A percentile compares a stretch with the other conserved stretches of the same genome.
These are phyloP conservation scores for Immersiella caudata DNA, from an alignment of 495 filamentous ascomycete species.

Conservation along the genomic window DNA sequence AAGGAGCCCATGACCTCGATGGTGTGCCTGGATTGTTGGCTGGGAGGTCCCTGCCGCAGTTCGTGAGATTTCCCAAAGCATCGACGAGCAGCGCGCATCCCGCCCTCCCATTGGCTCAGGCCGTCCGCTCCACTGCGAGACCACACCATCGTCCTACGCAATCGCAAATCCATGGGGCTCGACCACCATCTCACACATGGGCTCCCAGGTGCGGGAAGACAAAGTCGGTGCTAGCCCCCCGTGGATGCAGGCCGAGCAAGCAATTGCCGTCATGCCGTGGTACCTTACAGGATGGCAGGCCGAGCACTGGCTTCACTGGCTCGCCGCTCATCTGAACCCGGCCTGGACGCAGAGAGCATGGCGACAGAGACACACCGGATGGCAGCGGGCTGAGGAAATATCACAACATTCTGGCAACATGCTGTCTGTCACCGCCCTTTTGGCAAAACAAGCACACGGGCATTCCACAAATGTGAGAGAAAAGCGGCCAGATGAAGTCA, in stretches of 20 bases:
- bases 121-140: background rate
- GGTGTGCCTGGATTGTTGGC: conserved; percentile 20
- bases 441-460: conserved; percentile 1
- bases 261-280: conserved; percentile 4
- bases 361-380: conserved; percentile 11
- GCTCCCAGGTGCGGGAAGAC: background rate
- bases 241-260: background rate
- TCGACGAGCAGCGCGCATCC: background rate
- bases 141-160: conserved; percentile 18
- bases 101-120: conserved; percentile 21
- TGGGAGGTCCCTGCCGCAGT: conserved; percentile 13
- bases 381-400: conserved; percentile 28
- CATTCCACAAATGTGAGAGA: conserved; percentile 10
- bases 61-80: conserved; percentile 18
- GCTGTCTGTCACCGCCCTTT: conserved; percentile 26
- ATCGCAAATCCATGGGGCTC: background rate
- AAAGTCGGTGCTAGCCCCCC: conserved; percentile 2
- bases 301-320: background rate
- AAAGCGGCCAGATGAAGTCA: conserved; percentile 16
- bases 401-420: conserved; percentile 43
- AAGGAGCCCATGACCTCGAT: conserved; percentile 25
- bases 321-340: background rate
- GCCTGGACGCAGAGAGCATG: background rate
- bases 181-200: background rate
- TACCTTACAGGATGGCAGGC: background rate